phyloP scores from a whole-genome alignment of 371 early-diverging fungal species.

The Apophysomyces variabilis region DNA sequence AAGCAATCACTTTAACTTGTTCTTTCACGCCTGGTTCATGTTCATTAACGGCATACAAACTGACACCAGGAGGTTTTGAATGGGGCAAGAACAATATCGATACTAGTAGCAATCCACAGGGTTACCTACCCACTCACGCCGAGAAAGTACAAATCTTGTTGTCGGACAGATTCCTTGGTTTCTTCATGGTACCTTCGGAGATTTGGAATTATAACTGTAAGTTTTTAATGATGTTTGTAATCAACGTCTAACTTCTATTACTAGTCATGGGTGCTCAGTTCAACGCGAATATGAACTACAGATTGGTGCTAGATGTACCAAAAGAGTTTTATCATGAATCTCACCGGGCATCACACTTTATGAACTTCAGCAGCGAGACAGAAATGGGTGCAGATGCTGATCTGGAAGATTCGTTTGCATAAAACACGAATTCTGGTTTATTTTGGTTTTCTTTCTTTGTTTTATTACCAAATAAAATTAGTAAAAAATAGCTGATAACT shows the following conservation, averaged over 20 bases:
- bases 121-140: slow-evolving; percentile 87
- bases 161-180: slow-evolving; percentile 94
- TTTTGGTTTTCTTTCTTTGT: no score
- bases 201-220: slow-evolving; percentile 92
- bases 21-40: slow-evolving; percentile 98
- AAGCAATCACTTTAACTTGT: slow-evolving; percentile 87
- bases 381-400: slow-evolving; percentile 69
- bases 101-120: slow-evolving; percentile 79
- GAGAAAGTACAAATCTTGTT: slow-evolving; percentile 96
- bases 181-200: slow-evolving; percentile 97
- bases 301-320: slow-evolving; percentile 87
- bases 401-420: slow-evolving; percentile 75
- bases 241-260: background rate
- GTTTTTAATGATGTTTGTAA: slow-evolving; percentile 8
- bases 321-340: slow-evolving; percentile 96
- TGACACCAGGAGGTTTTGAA: slow-evolving; percentile 94
- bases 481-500: no score
- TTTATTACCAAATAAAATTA: no score
- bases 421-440: slow-evolving; percentile 17
- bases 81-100: slow-evolving; percentile 91
- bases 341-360: slow-evolving; percentile 95
- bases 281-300: slow-evolving; percentile 90
- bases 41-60: slow-evolving; percentile 93
- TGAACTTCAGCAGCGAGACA: slow-evolving; percentile 91
- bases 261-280: slow-evolving; percentile 88